Evolutionary conservation across 352 stramenopile genomes (phyloP).

Genomic region (Pythium insidiosum): DNA sequence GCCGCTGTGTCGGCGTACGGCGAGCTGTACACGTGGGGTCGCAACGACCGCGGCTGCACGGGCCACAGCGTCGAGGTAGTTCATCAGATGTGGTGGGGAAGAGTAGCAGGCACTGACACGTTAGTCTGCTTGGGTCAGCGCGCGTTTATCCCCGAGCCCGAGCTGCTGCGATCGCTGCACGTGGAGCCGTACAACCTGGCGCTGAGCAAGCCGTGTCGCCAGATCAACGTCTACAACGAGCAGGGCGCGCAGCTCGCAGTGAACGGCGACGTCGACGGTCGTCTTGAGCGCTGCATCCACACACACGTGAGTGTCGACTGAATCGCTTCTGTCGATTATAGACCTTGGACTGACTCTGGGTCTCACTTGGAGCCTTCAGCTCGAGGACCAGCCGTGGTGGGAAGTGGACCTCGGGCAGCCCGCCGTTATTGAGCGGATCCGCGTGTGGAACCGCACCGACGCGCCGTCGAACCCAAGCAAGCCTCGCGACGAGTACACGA

Average conservation of each 20-base stretch:
- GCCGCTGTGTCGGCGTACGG: constrained; percentile 83
- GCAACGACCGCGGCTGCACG: constrained; percentile 87
- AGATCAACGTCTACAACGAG: constrained; percentile 90
- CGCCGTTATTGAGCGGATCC: constrained; percentile 70
- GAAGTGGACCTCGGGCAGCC: constrained; percentile 87
- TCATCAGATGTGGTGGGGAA: no score
- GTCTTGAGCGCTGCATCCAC: constrained; percentile 71
- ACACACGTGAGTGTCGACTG: constrained; percentile 55
- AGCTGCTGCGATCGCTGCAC: constrained; percentile 74
- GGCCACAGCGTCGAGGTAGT: constrained; percentile 51
- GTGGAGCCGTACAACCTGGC: constrained; percentile 87
- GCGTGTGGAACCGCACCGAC: constrained; percentile 90
- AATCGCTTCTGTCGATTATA: background rate
- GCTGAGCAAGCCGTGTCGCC: constrained; percentile 52
- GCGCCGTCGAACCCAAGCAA: constrained; percentile 73
- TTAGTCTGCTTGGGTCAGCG: constrained; percentile 18
- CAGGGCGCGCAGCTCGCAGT: constrained; percentile 75
- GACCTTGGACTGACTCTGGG: no score
- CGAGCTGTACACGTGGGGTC: constrained; percentile 91
- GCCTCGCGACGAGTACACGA: constrained; percentile 64
- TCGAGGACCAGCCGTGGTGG: constrained; percentile 91
- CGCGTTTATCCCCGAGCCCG: constrained; percentile 66
- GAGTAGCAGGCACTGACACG: no score
- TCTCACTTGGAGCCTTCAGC: no score
- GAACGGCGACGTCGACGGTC: constrained; percentile 67